Evolutionary conservation across 2,329 filamentous ascomycete species (phyloP).

Genomic region (Claviceps monticola): DNA sequence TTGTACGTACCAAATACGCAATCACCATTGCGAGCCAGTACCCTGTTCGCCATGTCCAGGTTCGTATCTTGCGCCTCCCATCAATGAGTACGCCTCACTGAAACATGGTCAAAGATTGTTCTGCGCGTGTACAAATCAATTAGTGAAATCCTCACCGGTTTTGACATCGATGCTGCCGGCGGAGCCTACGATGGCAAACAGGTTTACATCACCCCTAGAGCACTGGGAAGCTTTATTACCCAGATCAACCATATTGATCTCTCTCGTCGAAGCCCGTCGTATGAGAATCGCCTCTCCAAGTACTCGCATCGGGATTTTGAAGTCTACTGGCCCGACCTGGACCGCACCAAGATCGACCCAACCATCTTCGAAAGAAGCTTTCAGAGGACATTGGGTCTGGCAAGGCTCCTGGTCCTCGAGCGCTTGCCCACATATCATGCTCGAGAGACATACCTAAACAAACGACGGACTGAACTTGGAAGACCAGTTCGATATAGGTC

Average conservation of each 20-base stretch:
- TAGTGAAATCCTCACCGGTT: slow-evolving; percentile 74
- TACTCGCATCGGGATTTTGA: slow-evolving; percentile 78
- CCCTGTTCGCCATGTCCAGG: slow-evolving; percentile 65
- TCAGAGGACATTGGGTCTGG: slow-evolving; percentile 58
- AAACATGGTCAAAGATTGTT: slow-evolving; percentile 45
- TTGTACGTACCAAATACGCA: slow-evolving; percentile 73
- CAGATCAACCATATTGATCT: slow-evolving; percentile 74
- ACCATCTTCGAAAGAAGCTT: slow-evolving; percentile 81
- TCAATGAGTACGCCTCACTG: not conserved
- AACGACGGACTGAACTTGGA: slow-evolving; percentile 58
- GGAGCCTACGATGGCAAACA: slow-evolving; percentile 65
- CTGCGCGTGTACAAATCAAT: slow-evolving; percentile 73
- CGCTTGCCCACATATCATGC: slow-evolving; percentile 56
- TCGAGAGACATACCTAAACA: slow-evolving; percentile 55
- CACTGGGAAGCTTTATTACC: slow-evolving; percentile 65
- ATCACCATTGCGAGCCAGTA: slow-evolving; percentile 78
- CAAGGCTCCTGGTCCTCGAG: slow-evolving; percentile 67
- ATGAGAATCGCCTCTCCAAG: slow-evolving; percentile 76
- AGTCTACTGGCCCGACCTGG: slow-evolving; percentile 62
- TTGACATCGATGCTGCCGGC: slow-evolving; percentile 76
- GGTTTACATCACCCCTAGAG: slow-evolving; percentile 66
- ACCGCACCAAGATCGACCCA: slow-evolving; percentile 64
- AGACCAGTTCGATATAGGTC: slow-evolving; percentile 34
- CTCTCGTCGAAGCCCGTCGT: slow-evolving; percentile 66
- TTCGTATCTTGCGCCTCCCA: slow-evolving; percentile 11